These are phyloP conservation scores for Lentinula guzmanii DNA, from an alignment of 768 basidiomycete genomes.

Conservation along the genomic window DNA sequence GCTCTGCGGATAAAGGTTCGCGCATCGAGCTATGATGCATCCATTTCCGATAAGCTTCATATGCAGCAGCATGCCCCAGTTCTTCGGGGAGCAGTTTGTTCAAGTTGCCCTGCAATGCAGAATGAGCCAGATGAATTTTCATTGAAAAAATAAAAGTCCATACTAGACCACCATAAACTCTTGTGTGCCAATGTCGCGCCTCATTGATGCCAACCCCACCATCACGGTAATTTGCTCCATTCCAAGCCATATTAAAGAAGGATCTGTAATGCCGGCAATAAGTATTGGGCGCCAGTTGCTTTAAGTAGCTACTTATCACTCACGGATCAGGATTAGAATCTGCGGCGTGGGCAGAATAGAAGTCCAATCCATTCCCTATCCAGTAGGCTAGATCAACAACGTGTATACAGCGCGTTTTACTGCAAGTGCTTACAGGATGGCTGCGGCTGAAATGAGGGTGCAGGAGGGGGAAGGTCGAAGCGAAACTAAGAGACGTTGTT, in stretches of 20 bases:
- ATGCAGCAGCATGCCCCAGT: conserved; percentile 72
- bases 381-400: conserved; percentile 9
- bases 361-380: conserved; percentile 58
- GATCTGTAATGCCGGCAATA: conserved; percentile 29
- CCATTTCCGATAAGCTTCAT: conserved; percentile 70
- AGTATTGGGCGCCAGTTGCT: not conserved
- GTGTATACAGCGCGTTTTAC: not conserved
- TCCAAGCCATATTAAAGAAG: conserved; percentile 50
- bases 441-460: conserved; percentile 35
- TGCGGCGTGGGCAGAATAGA: conserved; percentile 55
- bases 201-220: conserved; percentile 46
- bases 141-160: conserved; percentile 13
- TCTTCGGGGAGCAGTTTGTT: conserved; percentile 48
- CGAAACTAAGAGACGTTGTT: conserved; percentile 16
- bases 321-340: conserved; percentile 45
- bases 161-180: conserved; percentile 59
- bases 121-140: not conserved
- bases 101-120: conserved; percentile 39
- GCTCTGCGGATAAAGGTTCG: conserved; percentile 49
- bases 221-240: conserved; percentile 21
- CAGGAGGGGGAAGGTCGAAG: conserved; percentile 24
- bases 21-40: conserved; percentile 51
- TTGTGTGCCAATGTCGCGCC: conserved; percentile 59
- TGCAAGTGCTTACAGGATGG: conserved; percentile 41
- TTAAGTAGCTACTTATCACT: conserved; percentile 24